Conservation (phyloP, 805 yeast species). For the Wickerhamomyces kurtzmanii region DNA sequence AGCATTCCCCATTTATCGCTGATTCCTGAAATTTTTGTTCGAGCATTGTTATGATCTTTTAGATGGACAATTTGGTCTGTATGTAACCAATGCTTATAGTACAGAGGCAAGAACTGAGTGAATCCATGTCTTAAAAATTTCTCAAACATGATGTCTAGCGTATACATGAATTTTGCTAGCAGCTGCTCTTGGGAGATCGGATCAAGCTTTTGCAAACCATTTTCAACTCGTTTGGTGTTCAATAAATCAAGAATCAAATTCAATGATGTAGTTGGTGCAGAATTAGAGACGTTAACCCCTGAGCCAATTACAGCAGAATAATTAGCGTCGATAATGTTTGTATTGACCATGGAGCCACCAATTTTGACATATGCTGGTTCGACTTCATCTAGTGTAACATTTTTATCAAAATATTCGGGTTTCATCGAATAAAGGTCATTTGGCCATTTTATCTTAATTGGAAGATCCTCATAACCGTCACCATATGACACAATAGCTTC, state of each 20-base stretch:
- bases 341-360: conserved; percentile 78
- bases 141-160: conserved; percentile 52
- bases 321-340: conserved; percentile 49
- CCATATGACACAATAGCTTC: conserved; percentile 60
- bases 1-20: conserved; percentile 79
- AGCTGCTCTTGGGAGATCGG: conserved; percentile 32
- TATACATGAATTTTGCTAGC: conserved; percentile 58
- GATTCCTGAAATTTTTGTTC: conserved; percentile 71
- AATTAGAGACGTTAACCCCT: conserved; percentile 76
- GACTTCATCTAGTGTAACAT: conserved; percentile 33
- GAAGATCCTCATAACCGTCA: conserved; percentile 62
- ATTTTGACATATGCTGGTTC: conserved; percentile 68
- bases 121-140: conserved; percentile 61
- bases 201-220: conserved; percentile 22
- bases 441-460: conserved; percentile 90
- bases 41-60: conserved; percentile 37
- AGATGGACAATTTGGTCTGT: conserved; percentile 61
- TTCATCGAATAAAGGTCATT: conserved; percentile 77
- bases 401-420: conserved; percentile 44
- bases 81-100: conserved; percentile 86
- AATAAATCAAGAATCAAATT: conserved; percentile 56
- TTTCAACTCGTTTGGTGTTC: conserved; percentile 37
- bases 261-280: conserved; percentile 89
- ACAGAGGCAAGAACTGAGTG: conserved; percentile 51
- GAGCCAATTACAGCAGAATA: conserved; percentile 74